Base-by-base conservation (phyloP, 139 green algal genomes). In the Limnomonas spitsbergensis region DNA sequence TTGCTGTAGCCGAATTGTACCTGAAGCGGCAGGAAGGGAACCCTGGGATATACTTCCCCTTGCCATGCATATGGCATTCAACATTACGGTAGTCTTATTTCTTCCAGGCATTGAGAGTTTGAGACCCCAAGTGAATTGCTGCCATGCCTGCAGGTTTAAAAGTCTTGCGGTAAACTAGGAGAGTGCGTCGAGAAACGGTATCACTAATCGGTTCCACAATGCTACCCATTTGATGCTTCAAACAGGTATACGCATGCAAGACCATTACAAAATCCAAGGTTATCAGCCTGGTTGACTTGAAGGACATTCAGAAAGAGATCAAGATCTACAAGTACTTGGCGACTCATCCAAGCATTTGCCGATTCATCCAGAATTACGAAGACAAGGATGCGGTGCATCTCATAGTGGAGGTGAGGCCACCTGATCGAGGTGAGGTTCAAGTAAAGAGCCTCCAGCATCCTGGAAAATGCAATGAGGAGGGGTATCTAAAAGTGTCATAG, bases 241-340 rank as follows among this genome's bases (percentile, higher is more conserved):
- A n/a, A 20, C 47, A 70, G 56, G 24, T 32, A 7, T 70, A 70
- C 29, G 56, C 29, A 24, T 38, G 56, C 56, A 24, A 32, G 24
- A 70, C 56, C 27, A 70, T 36, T 37, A 14, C 9, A 7, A 70
- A 70, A 70, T 34, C 56, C 56, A 70, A 70, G 56, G 4, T 70
- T 7, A 14, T 7, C 27, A 70, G 56, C 29, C 7, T 38, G 56
- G 14, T 35, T 7, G 56, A 70, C 14, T 32, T 70, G 29, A 24
- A 32, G 29, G 56, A 70, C 7, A 32, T 70, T 4, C 56, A 70
- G 29, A 24, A 36, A 32, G 56, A 70, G 56, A 4, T 70, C 7
- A 61, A 61, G 20, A 61, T 61, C 14, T 70, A 9, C 56, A 70
- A 37, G 56, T 36, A 70, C 29, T 7, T 32, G 7, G 9, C 24